Evolutionary conservation across 805 yeast species (phyloP).

Genomic region (Saturnispora sekii): DNA sequence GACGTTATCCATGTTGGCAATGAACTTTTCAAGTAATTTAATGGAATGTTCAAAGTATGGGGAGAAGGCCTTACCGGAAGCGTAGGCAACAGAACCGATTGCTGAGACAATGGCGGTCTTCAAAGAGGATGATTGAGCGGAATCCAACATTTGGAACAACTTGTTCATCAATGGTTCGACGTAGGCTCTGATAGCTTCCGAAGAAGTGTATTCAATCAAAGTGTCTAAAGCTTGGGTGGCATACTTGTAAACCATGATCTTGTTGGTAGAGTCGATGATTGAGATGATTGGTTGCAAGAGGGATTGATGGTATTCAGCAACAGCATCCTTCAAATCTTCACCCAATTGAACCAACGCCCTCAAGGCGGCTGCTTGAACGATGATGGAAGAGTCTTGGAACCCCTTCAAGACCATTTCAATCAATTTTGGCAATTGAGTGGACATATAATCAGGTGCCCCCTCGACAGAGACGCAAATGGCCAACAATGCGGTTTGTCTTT

Average conservation of each 20-base stretch:
- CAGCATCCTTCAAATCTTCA: slow-evolving; percentile 71
- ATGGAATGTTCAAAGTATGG: slow-evolving; percentile 83
- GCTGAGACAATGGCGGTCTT: slow-evolving; percentile 84
- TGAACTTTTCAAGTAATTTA: slow-evolving; percentile 71
- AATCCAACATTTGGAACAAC: slow-evolving; percentile 71
- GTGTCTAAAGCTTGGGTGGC: slow-evolving; percentile 91
- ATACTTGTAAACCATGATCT: slow-evolving; percentile 75
- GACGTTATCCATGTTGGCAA: slow-evolving; percentile 51
- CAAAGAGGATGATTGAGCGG: slow-evolving; percentile 64
- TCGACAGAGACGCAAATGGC: slow-evolving; percentile 74
- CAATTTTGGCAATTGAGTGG: slow-evolving; percentile 63
- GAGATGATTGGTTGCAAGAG: slow-evolving; percentile 79
- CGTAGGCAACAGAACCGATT: slow-evolving; percentile 94
- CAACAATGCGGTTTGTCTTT: slow-evolving; percentile 80
- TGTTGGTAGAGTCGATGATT: slow-evolving; percentile 78
- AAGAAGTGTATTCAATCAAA: slow-evolving; percentile 81
- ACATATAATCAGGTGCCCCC: slow-evolving; percentile 91
- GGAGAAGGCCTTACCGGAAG: slow-evolving; percentile 77
- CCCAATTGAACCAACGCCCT: slow-evolving; percentile 72
- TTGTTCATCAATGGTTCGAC: slow-evolving; percentile 86
- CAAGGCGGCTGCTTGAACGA: slow-evolving; percentile 80
- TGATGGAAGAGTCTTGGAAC: slow-evolving; percentile 59
- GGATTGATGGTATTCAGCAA: slow-evolving; percentile 75
- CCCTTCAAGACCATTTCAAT: slow-evolving; percentile 68
- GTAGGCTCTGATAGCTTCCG: slow-evolving; percentile 71